These are phyloP conservation scores for Piper betle DNA, from an alignment of 164 flowering plant species.

Conservation along the genomic window DNA sequence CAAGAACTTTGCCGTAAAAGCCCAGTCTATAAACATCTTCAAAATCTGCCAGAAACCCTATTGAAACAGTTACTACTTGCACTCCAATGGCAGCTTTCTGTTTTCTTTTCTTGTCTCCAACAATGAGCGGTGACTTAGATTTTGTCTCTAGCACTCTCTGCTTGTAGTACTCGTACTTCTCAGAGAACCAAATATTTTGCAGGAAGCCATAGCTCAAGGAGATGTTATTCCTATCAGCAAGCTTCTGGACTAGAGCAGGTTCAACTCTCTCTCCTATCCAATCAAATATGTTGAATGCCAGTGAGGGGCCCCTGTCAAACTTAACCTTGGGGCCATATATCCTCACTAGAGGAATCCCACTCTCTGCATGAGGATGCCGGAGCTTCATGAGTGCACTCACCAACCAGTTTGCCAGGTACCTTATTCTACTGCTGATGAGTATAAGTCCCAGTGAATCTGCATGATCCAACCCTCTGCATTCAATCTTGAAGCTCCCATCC, in stretches of 20 bases:
- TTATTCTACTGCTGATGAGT: conserved; percentile 21
- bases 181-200: conserved; percentile 57
- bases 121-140: neutral
- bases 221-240: conserved; percentile 73
- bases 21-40: too few species aligned
- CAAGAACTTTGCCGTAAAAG: too few species aligned
- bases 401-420: conserved; percentile 80
- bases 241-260: conserved; percentile 28
- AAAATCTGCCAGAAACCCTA: too few species aligned
- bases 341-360: too few species aligned
- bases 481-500: conserved; percentile 12
- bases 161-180: conserved; percentile 32
- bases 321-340: too few species aligned
- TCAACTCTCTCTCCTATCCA: conserved; percentile 78
- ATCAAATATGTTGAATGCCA: conserved; percentile 81
- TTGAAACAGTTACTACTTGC: too few species aligned
- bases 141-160: too few species aligned
- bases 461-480: conserved; percentile 72
- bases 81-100: too few species aligned
- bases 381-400: conserved; percentile 20
- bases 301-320: too few species aligned
- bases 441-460: conserved; percentile 55
- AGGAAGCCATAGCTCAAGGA: conserved; percentile 64
- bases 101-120: too few species aligned
- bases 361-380: conserved; percentile 58